Base-by-base conservation (phyloP, 768 basidiomycete species). In the Xerocomellus intermedius region DNA sequence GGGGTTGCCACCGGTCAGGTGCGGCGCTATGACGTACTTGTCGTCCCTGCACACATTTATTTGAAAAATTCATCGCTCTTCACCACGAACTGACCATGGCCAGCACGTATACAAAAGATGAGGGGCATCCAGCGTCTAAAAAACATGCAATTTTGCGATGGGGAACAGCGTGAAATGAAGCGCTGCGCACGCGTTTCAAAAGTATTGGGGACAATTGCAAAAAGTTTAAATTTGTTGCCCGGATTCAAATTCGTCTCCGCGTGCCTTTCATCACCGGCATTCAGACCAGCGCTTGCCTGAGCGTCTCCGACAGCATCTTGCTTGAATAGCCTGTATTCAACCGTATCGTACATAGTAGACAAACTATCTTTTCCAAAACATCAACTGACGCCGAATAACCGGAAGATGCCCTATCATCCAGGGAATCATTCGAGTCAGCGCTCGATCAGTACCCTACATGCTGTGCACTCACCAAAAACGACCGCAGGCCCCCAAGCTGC, bases 401-500 rank as follows among this genome's bases (percentile, higher is more conserved):
- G 74, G 70, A 36, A 74, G 53, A 58, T 75, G 72, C n/a, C 72
- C 76, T 79, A 42, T 28, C 45, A 39, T 38, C 38, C 48, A 1
- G 6, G 0, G 16, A 26, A 38, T 13, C 42, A 17, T 17, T 30
- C 5, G 8, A 8, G 8, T 63, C 48, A 62, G 37, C 5, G 2
- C 48, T 16, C 1, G 19, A 42, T 39, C 24, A 33, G 16, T 22
- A 19, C 12, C 33, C 22, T 3, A 21, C 14, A 21, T 14, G 32
- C 7, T 19, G 8, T 42, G 12, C 33, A 63, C 76, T 58, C 51
- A 80, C 85, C 78, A 59, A 86, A 82, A 35, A 84, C 63, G 21
- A 87, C 33, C 10, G 73, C 70, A 8, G 85, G 86, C 7, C 77
- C 81, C 85, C 85, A 87, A 10, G 76, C 83, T 9, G 73, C 76